Conservation (phyloP, 2,329 filamentous ascomycete species). For the Lasiodiplodia sp. region DNA sequence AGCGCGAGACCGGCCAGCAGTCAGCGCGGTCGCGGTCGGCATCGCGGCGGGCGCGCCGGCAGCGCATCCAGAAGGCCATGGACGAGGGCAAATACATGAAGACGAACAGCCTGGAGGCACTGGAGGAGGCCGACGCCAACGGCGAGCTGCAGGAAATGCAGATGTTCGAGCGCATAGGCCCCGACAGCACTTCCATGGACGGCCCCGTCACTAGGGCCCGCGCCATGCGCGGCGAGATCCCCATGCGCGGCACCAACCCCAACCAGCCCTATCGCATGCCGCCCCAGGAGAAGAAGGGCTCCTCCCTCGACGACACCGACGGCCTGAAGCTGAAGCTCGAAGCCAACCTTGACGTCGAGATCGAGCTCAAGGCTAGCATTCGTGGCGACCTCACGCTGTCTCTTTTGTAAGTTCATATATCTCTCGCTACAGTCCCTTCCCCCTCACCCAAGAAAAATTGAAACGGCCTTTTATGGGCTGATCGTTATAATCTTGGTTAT, state of each 20-base stretch:
- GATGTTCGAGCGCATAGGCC: slow-evolving; percentile 63
- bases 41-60: slow-evolving; percentile 56
- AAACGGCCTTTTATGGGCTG: slow-evolving; percentile 17
- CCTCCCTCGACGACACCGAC: slow-evolving; percentile 62
- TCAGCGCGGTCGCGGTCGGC: slow-evolving; percentile 55
- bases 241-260: slow-evolving; percentile 60
- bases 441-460: neutral
- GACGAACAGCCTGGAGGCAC: slow-evolving; percentile 56
- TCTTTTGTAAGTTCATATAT: slow-evolving; percentile 68
- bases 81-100: slow-evolving; percentile 61
- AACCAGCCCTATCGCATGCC: slow-evolving; percentile 55
- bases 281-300: slow-evolving; percentile 52
- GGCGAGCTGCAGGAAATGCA: slow-evolving; percentile 56
- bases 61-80: slow-evolving; percentile 54
- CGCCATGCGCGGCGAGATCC: slow-evolving; percentile 63
- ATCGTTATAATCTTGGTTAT: slow-evolving; percentile 3
- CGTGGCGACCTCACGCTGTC: slow-evolving; percentile 83
- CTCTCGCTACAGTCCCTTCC: neutral
- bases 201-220: slow-evolving; percentile 63
- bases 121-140: slow-evolving; percentile 61
- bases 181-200: slow-evolving; percentile 63
- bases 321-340: slow-evolving; percentile 76
- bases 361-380: slow-evolving; percentile 84
- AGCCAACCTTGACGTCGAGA: slow-evolving; percentile 82
- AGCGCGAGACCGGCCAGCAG: slow-evolving; percentile 48